Percentiles rank a stretch among this genome's conserved stretches.
Evolutionary conservation across 2,329 filamentous ascomycete species (phyloP).

Genomic region (Diaporthe helianthi): DNA sequence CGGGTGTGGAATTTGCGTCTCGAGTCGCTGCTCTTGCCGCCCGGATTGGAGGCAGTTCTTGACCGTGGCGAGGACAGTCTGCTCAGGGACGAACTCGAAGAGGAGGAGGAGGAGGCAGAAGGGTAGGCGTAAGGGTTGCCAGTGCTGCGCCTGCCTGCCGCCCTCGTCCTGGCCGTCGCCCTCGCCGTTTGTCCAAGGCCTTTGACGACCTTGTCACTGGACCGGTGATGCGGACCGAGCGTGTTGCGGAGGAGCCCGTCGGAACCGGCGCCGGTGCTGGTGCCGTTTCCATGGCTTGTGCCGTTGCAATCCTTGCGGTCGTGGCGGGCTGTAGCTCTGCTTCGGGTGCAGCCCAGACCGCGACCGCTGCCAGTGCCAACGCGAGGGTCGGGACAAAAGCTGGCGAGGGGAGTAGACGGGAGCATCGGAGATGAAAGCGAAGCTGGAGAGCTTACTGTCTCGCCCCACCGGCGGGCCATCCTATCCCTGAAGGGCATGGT

Average conservation of each 20-base stretch:
- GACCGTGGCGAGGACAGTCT: not conserved
- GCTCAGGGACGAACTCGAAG: not conserved
- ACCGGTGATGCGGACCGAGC: conserved; percentile 20
- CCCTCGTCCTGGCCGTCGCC: not conserved
- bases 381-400: conserved; percentile 8
- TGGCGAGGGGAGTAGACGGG: conserved; percentile 31
- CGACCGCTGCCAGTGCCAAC: conserved; percentile 19
- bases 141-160: not conserved
- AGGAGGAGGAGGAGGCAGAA: not conserved
- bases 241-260: conserved; percentile 14
- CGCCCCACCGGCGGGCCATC: conserved; percentile 56
- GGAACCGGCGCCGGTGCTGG: not conserved
- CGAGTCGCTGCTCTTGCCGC: conserved; percentile 26
- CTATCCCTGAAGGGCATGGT: conserved; percentile 43
- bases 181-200: not conserved
- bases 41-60: not conserved
- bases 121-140: not conserved
- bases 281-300: not conserved
- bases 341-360: conserved; percentile 25
- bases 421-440: conserved; percentile 37
- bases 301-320: not conserved
- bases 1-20: conserved; percentile 22
- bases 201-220: conserved; percentile 2
- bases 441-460: conserved; percentile 48
- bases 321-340: conserved; percentile 18